Evolutionary conservation across 2,329 filamentous ascomycete species (phyloP), one percentile per base, ranked within the genome.

Genomic region (Cladobotryum protrusum): DNA sequence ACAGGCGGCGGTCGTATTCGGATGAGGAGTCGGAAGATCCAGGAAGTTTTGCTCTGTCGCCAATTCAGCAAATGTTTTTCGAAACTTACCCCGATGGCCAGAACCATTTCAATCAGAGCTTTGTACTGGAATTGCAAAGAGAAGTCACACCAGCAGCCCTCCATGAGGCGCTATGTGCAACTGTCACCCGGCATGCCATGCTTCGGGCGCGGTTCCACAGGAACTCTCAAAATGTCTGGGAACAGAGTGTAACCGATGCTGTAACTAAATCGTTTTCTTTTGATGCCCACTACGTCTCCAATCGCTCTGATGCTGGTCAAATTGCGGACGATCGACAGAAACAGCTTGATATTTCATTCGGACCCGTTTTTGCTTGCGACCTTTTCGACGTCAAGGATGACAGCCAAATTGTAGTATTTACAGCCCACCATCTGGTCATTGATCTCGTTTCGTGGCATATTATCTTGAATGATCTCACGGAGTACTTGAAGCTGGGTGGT

Each of bases 381-480:
- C 20, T 57, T n/a, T 59, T 58, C 32, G 24, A 29, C 24, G 24
- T 29, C 24, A 9, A 6, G 7, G 24, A 9, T 9, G 24, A 29
- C 24, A 29, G 24, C 6, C 24, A 29, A 29, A 8, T 29, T 8
- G 18, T 57, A 12, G 18, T 50, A 3, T 37, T 57, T 12, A 49
- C 47, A 1, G 52, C 54, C 9, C 58, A 60, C 43, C 56, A 60
- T 34, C 34, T 57, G 1, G 54, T 60, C 15, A 55, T 63, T 33
- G 73, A 77, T 57, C 73, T 77, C 57, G 76, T 77, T 53, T 77
- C 75, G 17, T 77, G 74, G 42, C 72, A 74, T 8, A 75, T 59
- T 8, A 34, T 60, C 2, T 50, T 50, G 43, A 34, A 49, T 12
- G 54, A 60, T 6, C 39, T 60, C 14, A 50, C 57, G 17, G 47